Evolutionary conservation across 164 flowering plant genomes (phyloP).

Genomic region (Nelumbo lutea): DNA sequence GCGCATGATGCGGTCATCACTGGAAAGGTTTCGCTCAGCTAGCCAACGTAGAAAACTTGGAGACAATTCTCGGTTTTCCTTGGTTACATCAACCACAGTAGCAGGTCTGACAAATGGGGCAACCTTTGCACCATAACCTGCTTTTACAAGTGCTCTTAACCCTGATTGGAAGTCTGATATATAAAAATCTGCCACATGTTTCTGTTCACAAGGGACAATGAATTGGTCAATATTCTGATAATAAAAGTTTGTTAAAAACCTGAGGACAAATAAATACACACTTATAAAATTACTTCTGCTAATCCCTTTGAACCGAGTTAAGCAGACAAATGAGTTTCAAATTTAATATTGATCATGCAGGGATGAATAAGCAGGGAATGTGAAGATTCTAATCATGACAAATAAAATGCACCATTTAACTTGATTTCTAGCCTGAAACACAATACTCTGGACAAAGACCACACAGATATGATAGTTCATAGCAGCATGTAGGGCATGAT

Average conservation of each 20-base stretch:
- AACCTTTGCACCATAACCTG: slow-evolving; percentile 93
- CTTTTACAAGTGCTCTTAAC: slow-evolving; percentile 85
- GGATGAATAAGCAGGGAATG: too few species aligned
- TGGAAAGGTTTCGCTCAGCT: slow-evolving; percentile 76
- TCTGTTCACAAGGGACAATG: slow-evolving; percentile 41
- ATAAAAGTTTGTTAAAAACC: neutral
- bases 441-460: too few species aligned
- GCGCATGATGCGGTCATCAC: slow-evolving; percentile 86
- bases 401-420: too few species aligned
- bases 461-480: too few species aligned
- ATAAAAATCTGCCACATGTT: slow-evolving; percentile 84
- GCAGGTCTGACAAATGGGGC: slow-evolving; percentile 79
- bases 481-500: too few species aligned
- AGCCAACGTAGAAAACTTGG: slow-evolving; percentile 80
- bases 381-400: too few species aligned
- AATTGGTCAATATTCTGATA: neutral
- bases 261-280: too few species aligned
- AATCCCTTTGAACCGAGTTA: too few species aligned
- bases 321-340: too few species aligned
- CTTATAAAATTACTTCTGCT: too few species aligned
- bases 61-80: slow-evolving; percentile 59
- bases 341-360: too few species aligned
- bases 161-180: slow-evolving; percentile 95
- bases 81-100: slow-evolving; percentile 62
- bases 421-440: too few species aligned